Percentiles rank a stretch among this genome's conserved stretches.
These are phyloP conservation scores for Zoysia pacifica DNA, from an alignment of 176 grass and related monocot species.

Conservation along the genomic window DNA sequence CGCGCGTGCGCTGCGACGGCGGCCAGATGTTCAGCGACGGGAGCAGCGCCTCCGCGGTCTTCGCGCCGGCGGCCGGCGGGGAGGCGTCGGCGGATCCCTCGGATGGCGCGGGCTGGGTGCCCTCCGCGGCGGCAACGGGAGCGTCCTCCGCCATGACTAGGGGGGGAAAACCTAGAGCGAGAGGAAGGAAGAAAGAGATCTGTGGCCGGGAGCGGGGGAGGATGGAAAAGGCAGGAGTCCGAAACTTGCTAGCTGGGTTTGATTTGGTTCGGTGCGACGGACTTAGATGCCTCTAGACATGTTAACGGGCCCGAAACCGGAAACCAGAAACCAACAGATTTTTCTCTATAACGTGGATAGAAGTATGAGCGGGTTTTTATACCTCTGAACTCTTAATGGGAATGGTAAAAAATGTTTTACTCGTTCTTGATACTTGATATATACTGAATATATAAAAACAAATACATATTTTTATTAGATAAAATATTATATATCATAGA, in stretches of 20 bases:
- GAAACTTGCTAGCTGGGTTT: conserved; percentile 31
- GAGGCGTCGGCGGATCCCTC: conserved; percentile 16
- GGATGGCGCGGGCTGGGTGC: background rate
- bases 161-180: no score
- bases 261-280: conserved; percentile 22
- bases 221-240: background rate
- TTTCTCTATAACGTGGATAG: no score
- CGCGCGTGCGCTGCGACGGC: conserved; percentile 85
- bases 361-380: no score
- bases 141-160: conserved; percentile 71
- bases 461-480: no score
- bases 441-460: no score
- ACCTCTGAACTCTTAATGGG: no score
- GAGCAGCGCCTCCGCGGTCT: conserved; percentile 37
- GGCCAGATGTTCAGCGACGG: conserved; percentile 84
- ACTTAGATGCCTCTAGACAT: no score
- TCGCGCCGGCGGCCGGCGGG: background rate
- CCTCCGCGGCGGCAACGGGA: conserved; percentile 32
- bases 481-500: no score
- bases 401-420: no score
- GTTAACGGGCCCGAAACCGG: no score
- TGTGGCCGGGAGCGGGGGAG: conserved; percentile 32
- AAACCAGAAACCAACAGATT: no score
- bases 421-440: no score
- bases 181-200: conserved; percentile 38